A percentile compares a stretch with the other conserved stretches of the same genome.
phyloP scores from a whole-genome alignment of 257 asterid genomes.

The Solanum raphanifolium region DNA sequence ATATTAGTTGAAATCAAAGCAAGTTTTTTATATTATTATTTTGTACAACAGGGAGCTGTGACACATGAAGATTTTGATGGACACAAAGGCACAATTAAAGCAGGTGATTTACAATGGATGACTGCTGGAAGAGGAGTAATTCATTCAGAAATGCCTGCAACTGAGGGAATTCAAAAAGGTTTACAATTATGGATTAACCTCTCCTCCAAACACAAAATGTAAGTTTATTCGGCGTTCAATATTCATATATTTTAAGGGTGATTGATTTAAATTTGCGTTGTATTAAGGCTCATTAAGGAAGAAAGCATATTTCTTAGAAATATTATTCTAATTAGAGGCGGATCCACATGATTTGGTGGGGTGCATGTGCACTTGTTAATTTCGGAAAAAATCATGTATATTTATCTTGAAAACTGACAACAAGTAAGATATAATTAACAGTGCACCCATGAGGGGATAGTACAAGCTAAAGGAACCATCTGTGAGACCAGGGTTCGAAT shows the following conservation, averaged over 20 bases:
- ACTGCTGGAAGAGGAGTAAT: constrained; percentile 91
- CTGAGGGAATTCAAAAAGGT: constrained; percentile 65
- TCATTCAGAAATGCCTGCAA: constrained; percentile 91
- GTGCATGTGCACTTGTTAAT: rapidly evolving
- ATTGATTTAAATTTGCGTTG: background rate
- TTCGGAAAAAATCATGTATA: too few relatives aligned
- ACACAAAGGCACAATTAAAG: constrained; percentile 62
- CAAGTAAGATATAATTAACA: too few relatives aligned
- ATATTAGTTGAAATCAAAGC: background rate
- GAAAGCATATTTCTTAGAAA: too few relatives aligned
- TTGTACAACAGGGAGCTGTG: constrained; percentile 40
- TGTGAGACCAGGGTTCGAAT: background rate
- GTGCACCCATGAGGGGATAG: background rate
- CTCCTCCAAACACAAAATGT: constrained; percentile 67
- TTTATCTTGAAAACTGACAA: background rate
- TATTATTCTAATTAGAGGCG: too few relatives aligned
- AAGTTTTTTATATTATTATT: background rate
- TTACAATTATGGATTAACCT: constrained; percentile 86
- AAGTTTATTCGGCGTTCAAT: background rate
- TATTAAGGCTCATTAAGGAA: background rate
- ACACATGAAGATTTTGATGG: constrained; percentile 84
- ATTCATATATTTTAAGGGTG: too few relatives aligned
- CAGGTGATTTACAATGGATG: constrained; percentile 95
- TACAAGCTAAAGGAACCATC: background rate
- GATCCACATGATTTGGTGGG: rapidly evolving